phyloP scores from a whole-genome alignment of 352 stramenopile genomes.

The Bremia lactucae region DNA sequence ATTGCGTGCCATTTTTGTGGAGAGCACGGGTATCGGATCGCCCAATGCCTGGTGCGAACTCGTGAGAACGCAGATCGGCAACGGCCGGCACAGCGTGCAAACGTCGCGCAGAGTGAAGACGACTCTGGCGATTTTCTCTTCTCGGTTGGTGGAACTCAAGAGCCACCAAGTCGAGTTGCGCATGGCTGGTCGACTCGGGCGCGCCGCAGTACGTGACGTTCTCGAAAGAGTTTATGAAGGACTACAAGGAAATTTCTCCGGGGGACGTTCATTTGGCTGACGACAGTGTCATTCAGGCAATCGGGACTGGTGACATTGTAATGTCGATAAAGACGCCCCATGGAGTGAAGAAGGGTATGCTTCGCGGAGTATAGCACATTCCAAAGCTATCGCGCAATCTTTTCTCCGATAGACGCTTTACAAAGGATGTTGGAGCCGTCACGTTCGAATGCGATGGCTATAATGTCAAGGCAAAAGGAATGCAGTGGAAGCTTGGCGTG shows the following conservation, averaged over 20 bases:
- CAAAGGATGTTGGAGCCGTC: constrained; percentile 3
- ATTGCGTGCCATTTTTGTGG: no score
- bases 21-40: no score
- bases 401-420: not conserved
- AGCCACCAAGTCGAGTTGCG: not conserved
- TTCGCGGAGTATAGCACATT: not conserved
- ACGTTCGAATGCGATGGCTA: not conserved
- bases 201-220: not conserved
- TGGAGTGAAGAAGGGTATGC: not conserved
- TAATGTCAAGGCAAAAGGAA: constrained; percentile 1
- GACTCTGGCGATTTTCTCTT: not conserved
- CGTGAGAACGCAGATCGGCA: constrained; percentile 2
- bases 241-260: not conserved
- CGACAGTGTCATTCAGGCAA: not conserved
- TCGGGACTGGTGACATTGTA: no score
- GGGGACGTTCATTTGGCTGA: not conserved
- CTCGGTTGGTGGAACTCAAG: not conserved
- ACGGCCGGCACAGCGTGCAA: not conserved
- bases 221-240: not conserved
- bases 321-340: no score
- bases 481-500: constrained; percentile 6
- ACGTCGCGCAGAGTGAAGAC: not conserved
- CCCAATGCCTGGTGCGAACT: no score
- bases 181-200: not conserved
- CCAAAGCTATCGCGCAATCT: not conserved